Evolutionary conservation across 2,329 filamentous ascomycete species (phyloP).

Genomic region (Penicillium expansum): DNA sequence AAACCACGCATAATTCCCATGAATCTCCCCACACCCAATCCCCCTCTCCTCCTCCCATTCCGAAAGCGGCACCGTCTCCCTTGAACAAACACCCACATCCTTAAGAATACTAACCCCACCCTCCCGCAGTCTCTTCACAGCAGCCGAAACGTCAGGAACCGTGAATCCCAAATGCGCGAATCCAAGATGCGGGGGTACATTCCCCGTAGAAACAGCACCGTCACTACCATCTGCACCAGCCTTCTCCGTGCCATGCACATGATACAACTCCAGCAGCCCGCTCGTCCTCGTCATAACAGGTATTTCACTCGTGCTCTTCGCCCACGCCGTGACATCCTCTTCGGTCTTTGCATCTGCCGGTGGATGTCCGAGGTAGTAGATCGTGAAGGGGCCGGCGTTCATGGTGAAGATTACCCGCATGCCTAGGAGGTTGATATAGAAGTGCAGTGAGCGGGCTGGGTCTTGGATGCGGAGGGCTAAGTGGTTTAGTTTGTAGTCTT

Average conservation of each 20-base stretch:
- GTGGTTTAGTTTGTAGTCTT: conserved; percentile 40
- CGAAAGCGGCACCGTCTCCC: conserved; percentile 33
- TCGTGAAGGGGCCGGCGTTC: conserved; percentile 41
- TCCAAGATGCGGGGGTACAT: conserved; percentile 35
- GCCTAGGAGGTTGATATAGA: conserved; percentile 40
- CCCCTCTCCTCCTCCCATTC: conserved; percentile 36
- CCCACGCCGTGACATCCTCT: conserved; percentile 31
- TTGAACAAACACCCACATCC: conserved; percentile 31
- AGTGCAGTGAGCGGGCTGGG: conserved; percentile 35
- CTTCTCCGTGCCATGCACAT: conserved; percentile 37
- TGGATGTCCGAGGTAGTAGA: conserved; percentile 43
- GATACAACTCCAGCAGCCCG: conserved; percentile 39
- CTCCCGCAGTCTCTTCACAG: conserved; percentile 30
- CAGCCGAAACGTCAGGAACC: conserved; percentile 35
- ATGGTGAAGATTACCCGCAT: conserved; percentile 42
- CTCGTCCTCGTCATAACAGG: conserved; percentile 30
- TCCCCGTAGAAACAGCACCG: conserved; percentile 29
- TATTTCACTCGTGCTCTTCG: conserved; percentile 26
- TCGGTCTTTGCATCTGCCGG: conserved; percentile 25
- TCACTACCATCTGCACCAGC: conserved; percentile 9
- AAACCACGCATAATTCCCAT: conserved; percentile 35
- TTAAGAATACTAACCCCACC: conserved; percentile 36
- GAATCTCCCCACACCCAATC: conserved; percentile 33
- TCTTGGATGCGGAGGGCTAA: conserved; percentile 39
- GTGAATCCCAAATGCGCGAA: conserved; percentile 42